Base-by-base conservation (phyloP, 345 rosid species). In the Aquilaria sinensis region DNA sequence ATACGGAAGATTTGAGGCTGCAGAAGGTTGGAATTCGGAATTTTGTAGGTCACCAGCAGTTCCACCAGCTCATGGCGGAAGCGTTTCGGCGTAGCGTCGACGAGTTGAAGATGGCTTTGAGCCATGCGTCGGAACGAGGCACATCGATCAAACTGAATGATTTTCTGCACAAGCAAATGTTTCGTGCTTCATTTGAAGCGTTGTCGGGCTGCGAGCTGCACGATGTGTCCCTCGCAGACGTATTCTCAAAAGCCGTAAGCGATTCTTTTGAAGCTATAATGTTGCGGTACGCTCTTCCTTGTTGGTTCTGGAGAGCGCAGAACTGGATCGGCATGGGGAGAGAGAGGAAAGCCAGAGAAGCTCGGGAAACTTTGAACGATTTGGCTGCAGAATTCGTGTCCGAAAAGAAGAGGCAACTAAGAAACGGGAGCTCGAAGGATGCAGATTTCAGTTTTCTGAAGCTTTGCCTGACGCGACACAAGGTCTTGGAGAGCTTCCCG, bases 41-140 rank as follows among this genome's bases (percentile, higher is more conserved):
- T 15, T 66, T 50, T 51, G 23, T 66, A 3, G 43, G 69, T 29
- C 63, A 66, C 29, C 61, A 57, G 10, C 10, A 13, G 14, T 57
- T 60, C 53, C 71, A 56, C 31, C 60, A 61, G 31, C 41, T 16
- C 30, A 46, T 61, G 46, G 9, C 32, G 4, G 54, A 61, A 49
- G 51, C 51, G 1, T 14, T 66, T 31, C 57, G 15, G 12, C 56
- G 51, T 2, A 57, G 47, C 31, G 5, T 72, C 61, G 60, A 56
- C 52, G 68, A 65, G 51, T 55, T 72, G n/a, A 58, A 62, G 47
- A 68, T 68, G 12, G 60, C 55, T 49, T 68, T 72, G 30, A 65
- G 67, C 3, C 41, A 64, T 29, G 37, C 53, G n/a, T 67, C 68
- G 1, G 12, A 16, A 12, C 50, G 23, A 31, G 41, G 29, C 1